Conservation (phyloP, 768 basidiomycete genomes). For the Russula brevipes region DNA sequence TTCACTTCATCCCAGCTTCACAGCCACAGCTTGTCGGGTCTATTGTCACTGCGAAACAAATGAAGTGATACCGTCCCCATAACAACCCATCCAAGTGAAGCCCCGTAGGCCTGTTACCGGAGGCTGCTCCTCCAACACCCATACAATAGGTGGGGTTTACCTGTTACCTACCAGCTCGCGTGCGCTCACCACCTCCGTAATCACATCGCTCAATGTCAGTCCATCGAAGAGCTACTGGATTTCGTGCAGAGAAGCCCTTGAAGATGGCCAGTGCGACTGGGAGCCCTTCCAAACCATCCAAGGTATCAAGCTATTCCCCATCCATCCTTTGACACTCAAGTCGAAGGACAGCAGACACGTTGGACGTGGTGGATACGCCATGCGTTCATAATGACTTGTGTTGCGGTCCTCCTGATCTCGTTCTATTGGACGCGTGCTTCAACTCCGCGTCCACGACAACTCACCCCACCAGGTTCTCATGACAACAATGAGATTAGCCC, state of each 20-base stretch:
- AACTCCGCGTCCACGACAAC: background rate
- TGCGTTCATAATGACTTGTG: background rate
- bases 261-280: background rate
- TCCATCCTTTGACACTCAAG: background rate
- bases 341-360: background rate
- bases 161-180: no score
- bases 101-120: no score
- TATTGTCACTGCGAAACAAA: no score
- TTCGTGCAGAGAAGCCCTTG: background rate
- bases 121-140: no score
- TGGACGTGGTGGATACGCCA: background rate
- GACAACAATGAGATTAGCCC: background rate
- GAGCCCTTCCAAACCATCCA: background rate
- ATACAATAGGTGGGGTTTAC: no score
- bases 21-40: no score
- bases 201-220: background rate
- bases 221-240: background rate
- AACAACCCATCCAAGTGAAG: no score
- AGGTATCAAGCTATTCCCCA: background rate
- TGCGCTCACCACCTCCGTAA: background rate
- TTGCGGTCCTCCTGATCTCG: background rate
- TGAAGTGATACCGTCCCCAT: no score
- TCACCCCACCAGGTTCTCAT: background rate
- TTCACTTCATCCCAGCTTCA: no score
- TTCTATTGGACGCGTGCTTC: slow-evolving; percentile 4